These are phyloP conservation scores for Xylariaceae sp. DNA, from an alignment of 2,329 filamentous ascomycete species.

Conservation along the genomic window DNA sequence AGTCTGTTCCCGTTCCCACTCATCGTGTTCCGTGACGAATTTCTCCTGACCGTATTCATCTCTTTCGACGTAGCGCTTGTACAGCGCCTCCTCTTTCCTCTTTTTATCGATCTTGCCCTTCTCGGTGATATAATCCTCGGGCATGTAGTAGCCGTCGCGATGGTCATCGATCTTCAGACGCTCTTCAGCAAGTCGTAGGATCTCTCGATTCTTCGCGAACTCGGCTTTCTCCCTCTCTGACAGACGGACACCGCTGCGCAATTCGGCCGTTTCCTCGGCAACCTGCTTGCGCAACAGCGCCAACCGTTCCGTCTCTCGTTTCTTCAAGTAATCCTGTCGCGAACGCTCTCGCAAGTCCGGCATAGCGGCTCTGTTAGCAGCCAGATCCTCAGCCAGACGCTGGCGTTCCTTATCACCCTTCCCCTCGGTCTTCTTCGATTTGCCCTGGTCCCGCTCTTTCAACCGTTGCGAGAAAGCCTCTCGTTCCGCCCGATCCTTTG, in stretches of 20 bases:
- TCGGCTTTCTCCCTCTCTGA: conserved; percentile 77
- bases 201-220: conserved; percentile 82
- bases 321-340: conserved; percentile 87
- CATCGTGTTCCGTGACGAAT: conserved; percentile 88
- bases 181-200: conserved; percentile 76
- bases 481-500: conserved; percentile 66
- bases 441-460: conserved; percentile 63
- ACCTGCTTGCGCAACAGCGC: conserved; percentile 87
- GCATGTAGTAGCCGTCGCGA: conserved; percentile 85
- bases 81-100: conserved; percentile 83
- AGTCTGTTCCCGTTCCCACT: conserved; percentile 90
- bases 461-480: conserved; percentile 76
- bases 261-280: conserved; percentile 76
- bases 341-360: conserved; percentile 77
- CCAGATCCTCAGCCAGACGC: conserved; percentile 61
- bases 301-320: conserved; percentile 80
- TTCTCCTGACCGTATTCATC: conserved; percentile 85
- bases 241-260: conserved; percentile 68
- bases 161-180: conserved; percentile 84
- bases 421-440: conserved; percentile 61
- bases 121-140: conserved; percentile 91
- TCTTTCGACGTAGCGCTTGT: conserved; percentile 81
- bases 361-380: conserved; percentile 64
- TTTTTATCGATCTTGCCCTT: conserved; percentile 83
- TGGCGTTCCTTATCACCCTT: conserved; percentile 55